phyloP scores from a whole-genome alignment of 352 stramenopile species.

The Globisporangium radiosum region DNA sequence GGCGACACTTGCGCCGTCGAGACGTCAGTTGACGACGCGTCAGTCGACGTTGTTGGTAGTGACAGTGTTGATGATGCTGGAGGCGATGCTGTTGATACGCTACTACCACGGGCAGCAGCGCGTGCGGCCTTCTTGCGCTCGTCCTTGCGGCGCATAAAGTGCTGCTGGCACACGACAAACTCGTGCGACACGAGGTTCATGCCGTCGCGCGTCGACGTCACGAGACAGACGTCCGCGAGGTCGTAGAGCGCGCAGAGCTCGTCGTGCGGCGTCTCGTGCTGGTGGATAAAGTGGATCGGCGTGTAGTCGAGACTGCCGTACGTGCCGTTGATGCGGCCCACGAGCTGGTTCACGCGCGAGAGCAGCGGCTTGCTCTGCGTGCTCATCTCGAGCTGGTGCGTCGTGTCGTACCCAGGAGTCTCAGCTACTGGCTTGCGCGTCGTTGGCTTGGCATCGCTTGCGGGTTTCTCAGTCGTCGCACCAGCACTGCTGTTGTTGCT shows the following conservation, averaged over 20 bases:
- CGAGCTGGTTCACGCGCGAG: conserved; percentile 83
- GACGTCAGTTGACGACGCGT: conserved; percentile 9
- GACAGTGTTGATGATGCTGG: not conserved
- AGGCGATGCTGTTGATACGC: not conserved
- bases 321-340: conserved; percentile 85
- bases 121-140: conserved; percentile 45
- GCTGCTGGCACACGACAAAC: conserved; percentile 85
- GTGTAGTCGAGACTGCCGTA: conserved; percentile 85
- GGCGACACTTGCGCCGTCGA: conserved; percentile 20
- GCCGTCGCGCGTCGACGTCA: conserved; percentile 84
- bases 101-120: conserved; percentile 14
- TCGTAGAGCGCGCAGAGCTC: conserved; percentile 88
- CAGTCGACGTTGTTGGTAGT: conserved; percentile 2
- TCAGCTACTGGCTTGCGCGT: not conserved
- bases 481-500: conserved; percentile 2
- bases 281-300: conserved; percentile 90
- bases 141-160: conserved; percentile 76
- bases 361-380: conserved; percentile 60
- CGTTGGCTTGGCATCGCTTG: conserved; percentile 1
- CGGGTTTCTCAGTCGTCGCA: not conserved
- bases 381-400: conserved; percentile 73
- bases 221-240: conserved; percentile 82
- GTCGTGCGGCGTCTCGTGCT: conserved; percentile 65
- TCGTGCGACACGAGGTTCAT: conserved; percentile 90
- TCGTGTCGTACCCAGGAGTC: conserved; percentile 25